Evolutionary conservation across 768 basidiomycete genomes (phyloP), one percentile per base, ranked within the genome.

Genomic region (Cyclocybe cylindracea): DNA sequence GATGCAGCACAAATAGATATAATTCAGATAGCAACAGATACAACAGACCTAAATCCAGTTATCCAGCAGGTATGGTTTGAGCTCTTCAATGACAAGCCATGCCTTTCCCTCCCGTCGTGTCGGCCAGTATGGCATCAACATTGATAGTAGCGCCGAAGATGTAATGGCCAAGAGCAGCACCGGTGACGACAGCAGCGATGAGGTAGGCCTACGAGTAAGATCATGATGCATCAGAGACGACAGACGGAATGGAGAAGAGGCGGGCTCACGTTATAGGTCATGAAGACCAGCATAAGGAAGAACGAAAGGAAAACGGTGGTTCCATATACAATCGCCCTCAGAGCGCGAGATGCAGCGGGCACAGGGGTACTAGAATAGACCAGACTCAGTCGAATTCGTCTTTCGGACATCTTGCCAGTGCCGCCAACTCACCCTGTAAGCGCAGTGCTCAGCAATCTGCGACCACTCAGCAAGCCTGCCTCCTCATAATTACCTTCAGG

Each of bases 241-340:
- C 13, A 45, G 14, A 11, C 33, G 13, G 8, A n/a, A 37, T 31
- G n/a, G 1, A 41, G 32, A 13, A 9, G 29, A 7, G 11, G 33
- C 54, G 9, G 44, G 16, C 7, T 39, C 13, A 93, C 91, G 58
- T 97, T 97, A 72, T 95, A 97, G 4, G 94, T 96, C 94, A 97
- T 96, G 70, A 93, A 94, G 37, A 96, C 85, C 51, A 97, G 75
- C 94, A 97, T 97, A 65, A 93, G 82, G 80, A 92, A 91, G 77
- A 89, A 90, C 34, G 90, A 90, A 52, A 93, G 67, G 67, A 87
- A 86, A 16, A 93, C 83, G 2, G 83, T 83, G 4, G 76, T 68
- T n/a, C 86, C 91, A 60, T 95, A 96, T 35, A 92, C 65, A 1
- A 66, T 59, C 5, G 91, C 87, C 19, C 91, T 78, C 39, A 85